Evolutionary conservation across 306 rosid genomes (phyloP), one percentile per base, ranked within the genome.

Genomic region (Nissolia schottii): DNA sequence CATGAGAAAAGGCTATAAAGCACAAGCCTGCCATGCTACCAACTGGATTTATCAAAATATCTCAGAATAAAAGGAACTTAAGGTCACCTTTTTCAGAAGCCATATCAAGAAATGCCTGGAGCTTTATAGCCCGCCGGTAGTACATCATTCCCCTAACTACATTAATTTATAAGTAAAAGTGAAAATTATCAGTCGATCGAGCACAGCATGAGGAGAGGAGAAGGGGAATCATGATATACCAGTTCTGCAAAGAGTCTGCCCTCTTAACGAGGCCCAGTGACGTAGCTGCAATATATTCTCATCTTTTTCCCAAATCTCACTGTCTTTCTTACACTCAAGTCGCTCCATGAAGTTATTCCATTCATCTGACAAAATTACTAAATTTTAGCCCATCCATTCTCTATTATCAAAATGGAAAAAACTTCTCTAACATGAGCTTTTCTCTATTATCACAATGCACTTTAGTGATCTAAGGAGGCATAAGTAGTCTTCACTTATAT

Each of bases 271-370:
- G 62, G 88, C 99, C 99, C 99, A 94, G 75, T 86, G 96, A 68
- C 99, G 97, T 53, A 94, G 90, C 64, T 94, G 96, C 80, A 91
- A 85, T 70, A 89, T 56, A 70, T 94, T 85, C 76, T 94, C 97
- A 1, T 94, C 99, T 85, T 74, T 91, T 77, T 89, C 99, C 97
- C 90, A 89, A 70, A 94, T 63, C 53, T 94, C 99, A 46, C 85
- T 83, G 11, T 86, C 85, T 56, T 79, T 85, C 82, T 89, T 91
- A 87, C 99, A 94, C 40, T 89, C 83, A 70, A 89, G 79, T 70
- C 99, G 80, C 91, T 94, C 99, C 96, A 89, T 86, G 89, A 94
- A 94, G 87, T 94, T 94, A 78, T 86, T 91, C 99, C 99, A 94
- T 82, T 94, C 97, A 78, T 94, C 99, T 91, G 77, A 45, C 28